Conservation (phyloP, 2,329 filamentous ascomycete species). For the Fusarium floridanum region DNA sequence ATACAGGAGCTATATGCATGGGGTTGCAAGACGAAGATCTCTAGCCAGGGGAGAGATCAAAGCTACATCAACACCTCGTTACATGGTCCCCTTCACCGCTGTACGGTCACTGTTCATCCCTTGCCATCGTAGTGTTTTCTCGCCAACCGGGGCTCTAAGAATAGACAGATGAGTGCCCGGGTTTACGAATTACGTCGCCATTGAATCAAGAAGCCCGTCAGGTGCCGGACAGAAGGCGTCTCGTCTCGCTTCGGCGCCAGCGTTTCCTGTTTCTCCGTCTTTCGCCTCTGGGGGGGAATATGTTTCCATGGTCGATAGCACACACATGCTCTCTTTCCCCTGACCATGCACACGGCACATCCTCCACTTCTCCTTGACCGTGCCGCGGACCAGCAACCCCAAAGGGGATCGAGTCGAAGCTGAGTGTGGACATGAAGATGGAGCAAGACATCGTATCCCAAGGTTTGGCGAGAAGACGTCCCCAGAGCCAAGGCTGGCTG, state of each 20-base stretch:
- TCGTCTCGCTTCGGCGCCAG: slow-evolving; percentile 23
- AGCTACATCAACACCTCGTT: slow-evolving; percentile 32
- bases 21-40: slow-evolving; percentile 27
- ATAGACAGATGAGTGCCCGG: slow-evolving; percentile 22
- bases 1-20: slow-evolving; percentile 11
- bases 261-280: slow-evolving; percentile 37
- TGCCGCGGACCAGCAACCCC: slow-evolving; percentile 8
- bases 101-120: slow-evolving; percentile 20
- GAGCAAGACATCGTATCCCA: slow-evolving; percentile 29
- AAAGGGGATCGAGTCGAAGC: slow-evolving; percentile 16
- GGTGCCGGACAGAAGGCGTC: slow-evolving; percentile 20
- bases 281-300: not conserved
- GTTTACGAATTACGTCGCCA: slow-evolving; percentile 12
- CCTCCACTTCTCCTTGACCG: slow-evolving; percentile 6
- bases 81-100: slow-evolving; percentile 31
- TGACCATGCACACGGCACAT: slow-evolving; percentile 28
- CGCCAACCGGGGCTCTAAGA: slow-evolving; percentile 25
- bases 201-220: slow-evolving; percentile 20
- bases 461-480: not conserved
- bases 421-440: slow-evolving; percentile 10
- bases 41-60: slow-evolving; percentile 35
- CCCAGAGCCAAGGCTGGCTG: slow-evolving; percentile 1
- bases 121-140: slow-evolving; percentile 29
- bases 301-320: slow-evolving; percentile 10
- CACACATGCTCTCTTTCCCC: slow-evolving; percentile 8